Conservation (phyloP, 2,329 filamentous ascomycete species). For the Sarocladium oryzae region DNA sequence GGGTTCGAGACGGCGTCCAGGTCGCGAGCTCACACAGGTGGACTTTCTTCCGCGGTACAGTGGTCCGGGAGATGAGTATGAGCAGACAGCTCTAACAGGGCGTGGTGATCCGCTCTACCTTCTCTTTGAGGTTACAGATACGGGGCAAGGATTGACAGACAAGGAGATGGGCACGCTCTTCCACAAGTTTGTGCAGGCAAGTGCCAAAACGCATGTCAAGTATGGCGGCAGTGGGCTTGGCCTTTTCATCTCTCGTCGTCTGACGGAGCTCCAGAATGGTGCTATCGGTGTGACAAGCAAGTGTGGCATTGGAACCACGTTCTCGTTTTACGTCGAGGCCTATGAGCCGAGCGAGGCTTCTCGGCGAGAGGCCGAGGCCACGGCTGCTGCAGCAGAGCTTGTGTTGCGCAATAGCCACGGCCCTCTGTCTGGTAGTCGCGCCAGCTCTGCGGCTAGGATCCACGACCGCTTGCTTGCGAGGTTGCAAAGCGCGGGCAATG, state of each 20-base stretch:
- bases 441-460: not conserved
- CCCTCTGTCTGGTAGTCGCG: not conserved
- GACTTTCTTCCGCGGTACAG: conserved; percentile 55
- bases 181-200: conserved; percentile 73
- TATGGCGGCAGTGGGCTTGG: conserved; percentile 76
- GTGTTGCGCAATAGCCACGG: conserved; percentile 12
- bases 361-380: conserved; percentile 33
- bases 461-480: not conserved
- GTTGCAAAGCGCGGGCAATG: conserved; percentile 18
- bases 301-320: conserved; percentile 64
- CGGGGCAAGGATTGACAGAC: conserved; percentile 64
- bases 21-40: conserved; percentile 39
- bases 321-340: conserved; percentile 68
- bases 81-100: conserved; percentile 24
- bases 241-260: conserved; percentile 68
- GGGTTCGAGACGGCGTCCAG: conserved; percentile 32
- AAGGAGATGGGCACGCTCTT: conserved; percentile 71
- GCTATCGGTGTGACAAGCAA: conserved; percentile 70
- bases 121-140: conserved; percentile 69
- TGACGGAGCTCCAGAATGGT: conserved; percentile 76
- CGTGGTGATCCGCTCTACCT: conserved; percentile 52
- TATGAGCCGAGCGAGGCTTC: conserved; percentile 34
- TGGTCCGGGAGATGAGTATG: conserved; percentile 33
- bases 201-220: conserved; percentile 66
- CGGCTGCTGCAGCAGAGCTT: conserved; percentile 25